Conservation (phyloP, 176 grass and related monocot genomes). For the Hordeum vulgare region DNA sequence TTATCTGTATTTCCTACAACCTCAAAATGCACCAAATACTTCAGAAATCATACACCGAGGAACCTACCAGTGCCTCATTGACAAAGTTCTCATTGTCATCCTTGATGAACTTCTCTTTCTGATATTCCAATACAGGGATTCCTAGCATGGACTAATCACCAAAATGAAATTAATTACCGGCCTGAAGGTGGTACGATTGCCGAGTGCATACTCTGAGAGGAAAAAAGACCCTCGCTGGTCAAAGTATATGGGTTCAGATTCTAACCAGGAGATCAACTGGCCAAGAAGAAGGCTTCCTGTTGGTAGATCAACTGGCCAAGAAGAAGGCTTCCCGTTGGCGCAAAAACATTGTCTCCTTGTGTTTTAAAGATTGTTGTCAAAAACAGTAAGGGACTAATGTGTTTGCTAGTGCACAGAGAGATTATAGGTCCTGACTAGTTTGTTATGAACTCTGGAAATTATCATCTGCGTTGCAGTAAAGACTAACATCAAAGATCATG, state of each 20-base stretch:
- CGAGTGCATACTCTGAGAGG: background rate
- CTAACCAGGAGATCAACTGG: constrained; percentile 12
- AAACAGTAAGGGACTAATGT: too few species aligned
- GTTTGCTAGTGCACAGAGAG: too few species aligned
- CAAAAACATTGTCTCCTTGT: background rate
- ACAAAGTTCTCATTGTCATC: constrained; percentile 13
- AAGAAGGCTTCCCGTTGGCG: too few species aligned
- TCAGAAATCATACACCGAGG: constrained; percentile 22
- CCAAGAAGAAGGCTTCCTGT: background rate
- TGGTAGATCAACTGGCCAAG: too few species aligned
- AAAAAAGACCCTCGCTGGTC: background rate
- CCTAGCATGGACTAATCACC: background rate
- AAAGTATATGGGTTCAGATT: background rate
- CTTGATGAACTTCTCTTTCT: constrained; percentile 18
- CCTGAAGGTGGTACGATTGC: background rate
- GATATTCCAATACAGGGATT: background rate
- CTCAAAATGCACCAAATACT: constrained; percentile 10
- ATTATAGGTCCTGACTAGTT: too few species aligned
- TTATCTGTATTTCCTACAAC: background rate
- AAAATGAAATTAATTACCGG: background rate
- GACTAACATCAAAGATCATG: too few species aligned
- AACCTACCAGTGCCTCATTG: constrained; percentile 18
- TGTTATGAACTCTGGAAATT: too few species aligned
- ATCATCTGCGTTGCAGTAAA: too few species aligned
- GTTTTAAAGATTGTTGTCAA: too few species aligned